Evolutionary conservation across 257 asterid genomes (phyloP), one percentile per base, ranked within the genome.

Genomic region (Jacaranda mimosifolia): DNA sequence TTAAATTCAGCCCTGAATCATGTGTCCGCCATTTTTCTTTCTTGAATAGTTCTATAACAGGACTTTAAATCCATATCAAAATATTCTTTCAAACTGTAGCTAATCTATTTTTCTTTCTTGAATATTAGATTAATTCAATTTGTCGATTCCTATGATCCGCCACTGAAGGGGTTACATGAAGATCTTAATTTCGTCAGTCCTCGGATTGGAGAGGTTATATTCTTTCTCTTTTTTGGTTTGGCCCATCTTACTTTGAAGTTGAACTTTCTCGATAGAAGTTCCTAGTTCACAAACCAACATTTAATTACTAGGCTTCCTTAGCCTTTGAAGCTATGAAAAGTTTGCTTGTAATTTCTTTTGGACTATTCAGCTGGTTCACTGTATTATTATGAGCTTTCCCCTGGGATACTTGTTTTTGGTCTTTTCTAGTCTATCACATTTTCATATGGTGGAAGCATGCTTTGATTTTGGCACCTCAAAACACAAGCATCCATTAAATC

Each of bases 141-240:
- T 82, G 87, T 95, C 35, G 99, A 95, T 87, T 93, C 99, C 57
- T 95, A 91, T 70, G 98, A 93, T 90, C 98, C 98, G 68, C 97
- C 98, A 72, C 72, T 93, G 88, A 96, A 93, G 91, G 99, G 99
- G 83, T 88, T 95, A 77, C 98, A 93, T 82, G 99, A 95, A 86
- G 99, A 95, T 83, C 97, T 95, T 82, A 95, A 95, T 85, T 93
- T 95, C 65, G 99, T 96, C 85, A 93, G 99, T 82, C 98, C 99
- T 86, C 94, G 98, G 81, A 93, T 96, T 77, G 99, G 99, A 88
- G 99, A 96, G 99, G 99, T 95, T 48, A 68, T 46, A 70, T 68
- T 58, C 75, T 68, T 72, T 59, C 69, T 74, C 63, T 65, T 75
- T 84, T 71, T 51, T 74, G 58, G 68, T 63, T 46, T 26, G 32